A percentile compares a stretch with the other conserved stretches of the same genome.
phyloP scores from a whole-genome alignment of 208 protist species.

The Naegleria fowleri region DNA sequence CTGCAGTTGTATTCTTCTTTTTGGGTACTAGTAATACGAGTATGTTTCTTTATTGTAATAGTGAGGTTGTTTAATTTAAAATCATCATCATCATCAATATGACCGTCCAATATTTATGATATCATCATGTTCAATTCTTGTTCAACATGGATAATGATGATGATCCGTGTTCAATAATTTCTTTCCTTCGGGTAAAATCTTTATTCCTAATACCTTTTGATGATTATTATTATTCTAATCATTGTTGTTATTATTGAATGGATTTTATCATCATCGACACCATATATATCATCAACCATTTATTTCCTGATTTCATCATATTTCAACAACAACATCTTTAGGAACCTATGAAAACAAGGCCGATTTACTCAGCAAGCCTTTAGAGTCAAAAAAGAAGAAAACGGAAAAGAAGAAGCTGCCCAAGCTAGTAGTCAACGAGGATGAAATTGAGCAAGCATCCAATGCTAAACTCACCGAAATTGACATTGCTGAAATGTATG shows the following conservation, averaged over 20 bases:
- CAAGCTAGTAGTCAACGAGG: not conserved
- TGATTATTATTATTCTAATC: no score
- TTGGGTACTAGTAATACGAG: not conserved
- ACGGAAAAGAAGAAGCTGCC: not conserved
- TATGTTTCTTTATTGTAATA: not conserved
- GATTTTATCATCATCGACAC: no score
- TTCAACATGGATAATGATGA: no score
- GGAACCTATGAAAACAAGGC: not conserved
- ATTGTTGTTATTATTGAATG: no score
- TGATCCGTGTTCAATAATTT: no score
- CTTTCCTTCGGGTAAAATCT: no score
- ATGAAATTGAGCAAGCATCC: not conserved
- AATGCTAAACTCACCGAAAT: not conserved
- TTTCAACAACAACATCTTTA: not conserved
- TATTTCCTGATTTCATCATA: no score
- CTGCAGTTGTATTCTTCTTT: not conserved
- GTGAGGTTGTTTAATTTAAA: no score
- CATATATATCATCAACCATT: no score
- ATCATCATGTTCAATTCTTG: not conserved
- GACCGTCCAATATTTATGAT: not conserved
- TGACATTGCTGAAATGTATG: not conserved
- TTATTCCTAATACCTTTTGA: no score
- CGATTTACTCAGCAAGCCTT: not conserved
- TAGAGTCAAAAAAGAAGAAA: not conserved
- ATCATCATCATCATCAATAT: not conserved